These are phyloP conservation scores for Backusella westeae DNA, from an alignment of 192 early-diverging fungal genomes.

Conservation along the genomic window DNA sequence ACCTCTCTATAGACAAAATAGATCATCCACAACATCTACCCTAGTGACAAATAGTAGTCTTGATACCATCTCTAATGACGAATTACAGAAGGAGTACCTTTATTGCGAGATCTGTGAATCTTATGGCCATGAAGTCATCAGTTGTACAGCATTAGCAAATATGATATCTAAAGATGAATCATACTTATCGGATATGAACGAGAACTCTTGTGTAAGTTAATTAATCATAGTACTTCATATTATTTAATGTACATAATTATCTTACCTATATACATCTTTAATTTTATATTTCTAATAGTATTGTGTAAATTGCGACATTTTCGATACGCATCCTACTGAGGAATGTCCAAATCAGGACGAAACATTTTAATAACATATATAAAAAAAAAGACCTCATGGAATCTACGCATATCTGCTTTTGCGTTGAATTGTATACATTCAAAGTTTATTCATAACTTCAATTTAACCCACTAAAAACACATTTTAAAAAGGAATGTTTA, in stretches of 20 bases:
- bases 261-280: not conserved
- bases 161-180: not conserved
- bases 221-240: not conserved
- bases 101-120: slow-evolving; percentile 72
- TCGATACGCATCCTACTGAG: slow-evolving; percentile 63
- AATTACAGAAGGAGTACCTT: slow-evolving; percentile 34
- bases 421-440: not conserved
- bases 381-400: not conserved
- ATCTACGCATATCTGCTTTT: not conserved
- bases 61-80: not conserved
- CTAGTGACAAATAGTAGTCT: not conserved
- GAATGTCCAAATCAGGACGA: slow-evolving; percentile 73
- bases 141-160: slow-evolving; percentile 44
- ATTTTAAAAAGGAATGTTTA: not conserved
- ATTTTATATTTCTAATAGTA: slow-evolving; percentile 38
- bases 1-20: not conserved
- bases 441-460: not conserved
- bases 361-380: slow-evolving; percentile 48
- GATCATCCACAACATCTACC: not conserved
- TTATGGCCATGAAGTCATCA: slow-evolving; percentile 57
- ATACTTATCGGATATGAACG: not conserved
- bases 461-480: not conserved
- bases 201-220: slow-evolving; percentile 5
- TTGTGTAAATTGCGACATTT: slow-evolving; percentile 77
- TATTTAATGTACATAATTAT: not conserved